Percentiles rank a stretch among this genome's conserved stretches.
phyloP scores from a whole-genome alignment of 306 rosid genomes.

The Prunus campanulata region DNA sequence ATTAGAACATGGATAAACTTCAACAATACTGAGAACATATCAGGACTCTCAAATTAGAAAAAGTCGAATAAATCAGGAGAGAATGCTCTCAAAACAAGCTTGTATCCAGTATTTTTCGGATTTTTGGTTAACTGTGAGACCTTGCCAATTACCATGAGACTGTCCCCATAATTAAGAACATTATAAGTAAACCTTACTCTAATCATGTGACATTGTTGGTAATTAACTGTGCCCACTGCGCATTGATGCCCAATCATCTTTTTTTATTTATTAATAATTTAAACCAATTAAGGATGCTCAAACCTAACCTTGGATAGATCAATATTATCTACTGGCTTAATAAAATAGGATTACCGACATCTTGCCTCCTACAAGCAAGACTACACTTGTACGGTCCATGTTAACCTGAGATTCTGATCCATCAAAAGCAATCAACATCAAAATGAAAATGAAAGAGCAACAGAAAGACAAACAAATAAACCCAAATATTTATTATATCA shows the following conservation, averaged over 20 bases:
- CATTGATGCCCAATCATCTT: not conserved
- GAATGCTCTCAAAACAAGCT: no score
- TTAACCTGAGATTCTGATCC: constrained; percentile 8
- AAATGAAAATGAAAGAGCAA: not conserved
- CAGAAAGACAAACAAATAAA: not conserved
- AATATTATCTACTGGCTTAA: not conserved
- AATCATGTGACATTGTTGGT: constrained; percentile 3
- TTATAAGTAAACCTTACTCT: not conserved
- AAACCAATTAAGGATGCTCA: not conserved
- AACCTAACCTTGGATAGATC: not conserved
- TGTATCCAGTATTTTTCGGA: no score
- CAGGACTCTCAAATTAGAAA: no score
- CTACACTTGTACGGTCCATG: not conserved
- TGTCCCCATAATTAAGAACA: not conserved
- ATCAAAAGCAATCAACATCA: not conserved
- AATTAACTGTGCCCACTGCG: not conserved
- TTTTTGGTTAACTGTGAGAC: not conserved
- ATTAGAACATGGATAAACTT: no score
- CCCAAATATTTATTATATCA: not conserved
- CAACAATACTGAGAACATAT: no score
- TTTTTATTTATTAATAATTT: not conserved
- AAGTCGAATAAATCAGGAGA: no score
- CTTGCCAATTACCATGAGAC: not conserved
- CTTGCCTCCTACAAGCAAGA: not conserved
- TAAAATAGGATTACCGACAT: constrained; percentile 2